A percentile compares a stretch with the other conserved stretches of the same genome.
Conservation (phyloP, 495 filamentous ascomycete species). For the Hypoxylon fuscum region DNA sequence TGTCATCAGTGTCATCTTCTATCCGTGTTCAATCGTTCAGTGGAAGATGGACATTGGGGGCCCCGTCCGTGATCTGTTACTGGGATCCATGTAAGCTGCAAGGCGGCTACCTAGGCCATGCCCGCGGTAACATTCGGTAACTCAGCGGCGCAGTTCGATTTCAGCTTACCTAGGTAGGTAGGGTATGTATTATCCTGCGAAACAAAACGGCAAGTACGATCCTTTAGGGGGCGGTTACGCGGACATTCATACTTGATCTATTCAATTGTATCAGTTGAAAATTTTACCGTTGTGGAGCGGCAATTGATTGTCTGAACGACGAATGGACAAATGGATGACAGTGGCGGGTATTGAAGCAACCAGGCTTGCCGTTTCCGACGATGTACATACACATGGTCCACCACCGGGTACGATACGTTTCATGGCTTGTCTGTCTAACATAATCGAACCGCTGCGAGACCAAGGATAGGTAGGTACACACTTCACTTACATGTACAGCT, state of each 20-base stretch:
- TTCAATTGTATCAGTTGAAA: slow-evolving; percentile 13
- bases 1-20: too few species aligned
- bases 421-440: slow-evolving; percentile 21
- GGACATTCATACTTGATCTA: not conserved
- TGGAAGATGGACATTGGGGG: slow-evolving; percentile 11
- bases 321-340: not conserved
- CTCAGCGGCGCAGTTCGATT: slow-evolving; percentile 25
- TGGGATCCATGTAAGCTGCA: slow-evolving; percentile 12
- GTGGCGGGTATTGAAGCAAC: slow-evolving; percentile 27
- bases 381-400: too few species aligned
- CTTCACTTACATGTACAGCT: slow-evolving; percentile 4
- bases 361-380: slow-evolving; percentile 20
- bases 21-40: slow-evolving; percentile 12
- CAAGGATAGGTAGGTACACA: not conserved
- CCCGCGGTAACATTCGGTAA: slow-evolving; percentile 7
- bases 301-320: slow-evolving; percentile 2
- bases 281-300: slow-evolving; percentile 4
- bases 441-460: slow-evolving; percentile 29
- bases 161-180: not conserved
- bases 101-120: slow-evolving; percentile 14
- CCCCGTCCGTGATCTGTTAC: slow-evolving; percentile 31
- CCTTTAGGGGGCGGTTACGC: slow-evolving; percentile 1
- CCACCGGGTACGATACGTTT: slow-evolving; percentile 16
- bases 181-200: slow-evolving; percentile 5
- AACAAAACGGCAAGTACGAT: slow-evolving; percentile 5